phyloP scores from a whole-genome alignment of 768 basidiomycete species.

The Leccinum longicurvipes region DNA sequence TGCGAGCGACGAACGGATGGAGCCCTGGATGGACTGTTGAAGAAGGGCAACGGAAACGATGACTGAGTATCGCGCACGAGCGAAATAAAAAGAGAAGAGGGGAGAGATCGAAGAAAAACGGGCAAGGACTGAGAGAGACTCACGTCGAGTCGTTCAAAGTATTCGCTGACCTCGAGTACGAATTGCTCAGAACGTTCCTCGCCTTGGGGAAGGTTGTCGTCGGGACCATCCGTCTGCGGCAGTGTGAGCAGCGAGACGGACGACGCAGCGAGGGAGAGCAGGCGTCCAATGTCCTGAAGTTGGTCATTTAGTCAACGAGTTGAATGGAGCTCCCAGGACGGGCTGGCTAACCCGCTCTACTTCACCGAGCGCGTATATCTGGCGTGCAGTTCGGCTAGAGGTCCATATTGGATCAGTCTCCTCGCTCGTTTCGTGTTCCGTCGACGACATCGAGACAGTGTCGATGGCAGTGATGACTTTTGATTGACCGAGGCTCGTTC shows the following conservation, averaged over 20 bases:
- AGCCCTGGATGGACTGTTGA: conserved; percentile 65
- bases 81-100: background rate
- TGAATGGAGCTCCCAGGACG: background rate
- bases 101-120: too few relatives aligned
- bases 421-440: conserved; percentile 11
- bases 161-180: conserved; percentile 80
- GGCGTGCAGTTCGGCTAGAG: conserved; percentile 74
- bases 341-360: conserved; percentile 64
- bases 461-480: too few relatives aligned
- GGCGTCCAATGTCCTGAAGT: conserved; percentile 68
- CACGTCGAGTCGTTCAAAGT: conserved; percentile 81
- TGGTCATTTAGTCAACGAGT: background rate
- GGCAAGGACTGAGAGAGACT: conserved; percentile 24
- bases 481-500: too few relatives aligned
- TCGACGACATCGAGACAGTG: conserved; percentile 22
- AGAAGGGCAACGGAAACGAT: too few relatives aligned
- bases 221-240: conserved; percentile 74
- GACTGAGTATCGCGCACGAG: background rate
- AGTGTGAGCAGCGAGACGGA: conserved; percentile 76
- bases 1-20: conserved; percentile 74
- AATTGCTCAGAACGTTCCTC: conserved; percentile 85
- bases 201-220: conserved; percentile 69
- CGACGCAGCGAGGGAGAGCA: conserved; percentile 72
- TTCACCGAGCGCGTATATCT: conserved; percentile 75
- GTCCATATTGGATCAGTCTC: conserved; percentile 79